Percentiles rank a stretch among this genome's conserved stretches.
Conservation (phyloP, 495 filamentous ascomycete genomes). For the Aspergillus kassunensis region DNA sequence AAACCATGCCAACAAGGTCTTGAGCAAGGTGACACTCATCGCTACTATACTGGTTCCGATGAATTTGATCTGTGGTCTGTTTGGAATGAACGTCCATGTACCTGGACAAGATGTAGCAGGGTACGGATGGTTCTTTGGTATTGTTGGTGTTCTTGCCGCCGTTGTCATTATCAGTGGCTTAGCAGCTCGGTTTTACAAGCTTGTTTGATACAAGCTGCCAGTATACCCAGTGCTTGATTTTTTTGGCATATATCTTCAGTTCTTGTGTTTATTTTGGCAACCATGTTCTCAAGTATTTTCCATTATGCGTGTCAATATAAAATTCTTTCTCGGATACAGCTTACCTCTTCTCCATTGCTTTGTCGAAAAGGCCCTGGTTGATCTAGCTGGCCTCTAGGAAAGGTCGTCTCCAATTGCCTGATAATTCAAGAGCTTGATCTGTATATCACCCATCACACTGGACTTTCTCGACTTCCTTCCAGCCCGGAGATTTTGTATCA, state of each 20-base stretch:
- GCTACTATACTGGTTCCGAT: constrained; percentile 95
- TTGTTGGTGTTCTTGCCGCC: constrained; percentile 60
- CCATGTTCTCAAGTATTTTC: too few species aligned
- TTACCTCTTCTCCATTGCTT: too few species aligned
- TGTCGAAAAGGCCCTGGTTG: too few species aligned
- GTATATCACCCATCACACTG: too few species aligned
- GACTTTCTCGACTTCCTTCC: too few species aligned
- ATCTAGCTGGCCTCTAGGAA: too few species aligned
- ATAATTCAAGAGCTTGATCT: too few species aligned
- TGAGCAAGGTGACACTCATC: constrained; percentile 92
- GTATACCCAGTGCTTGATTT: background rate
- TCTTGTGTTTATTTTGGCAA: background rate
- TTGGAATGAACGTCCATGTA: constrained; percentile 93
- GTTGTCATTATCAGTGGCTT: constrained; percentile 54
- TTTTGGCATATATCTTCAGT: background rate
- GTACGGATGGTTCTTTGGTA: constrained; percentile 75
- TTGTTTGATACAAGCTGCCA: constrained; percentile 23
- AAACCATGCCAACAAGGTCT: constrained; percentile 73
- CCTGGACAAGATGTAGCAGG: constrained; percentile 57
- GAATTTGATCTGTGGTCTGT: constrained; percentile 91
- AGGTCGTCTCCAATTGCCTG: too few species aligned
- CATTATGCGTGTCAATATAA: too few species aligned
- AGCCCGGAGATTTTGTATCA: too few species aligned
- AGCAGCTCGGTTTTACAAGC: constrained; percentile 44
- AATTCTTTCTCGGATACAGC: too few species aligned